Evolutionary conservation across 1,284 basidiomycete species (phyloP), one percentile per base, ranked within the genome.

Genomic region (Clitocybe nebularis): DNA sequence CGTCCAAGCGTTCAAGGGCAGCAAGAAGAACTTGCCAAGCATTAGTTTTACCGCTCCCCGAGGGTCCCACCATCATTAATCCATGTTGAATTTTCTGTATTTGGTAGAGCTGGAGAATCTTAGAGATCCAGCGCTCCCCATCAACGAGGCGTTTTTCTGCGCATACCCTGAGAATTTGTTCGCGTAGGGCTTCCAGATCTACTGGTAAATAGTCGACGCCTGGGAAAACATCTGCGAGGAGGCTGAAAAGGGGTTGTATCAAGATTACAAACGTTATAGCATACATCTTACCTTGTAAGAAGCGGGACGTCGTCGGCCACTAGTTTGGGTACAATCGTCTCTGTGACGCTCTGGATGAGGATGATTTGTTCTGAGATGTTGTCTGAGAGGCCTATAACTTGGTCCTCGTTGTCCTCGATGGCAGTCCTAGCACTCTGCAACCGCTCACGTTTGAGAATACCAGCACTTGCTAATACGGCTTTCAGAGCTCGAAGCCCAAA

Each of bases 21-120:
- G 84, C 80, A 7, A 99, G 76, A 1, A 99, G 74, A 30, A 97
- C 90, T 56, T 89, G 88, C 95, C 96, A 99, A 0, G 96, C 95
- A 54, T 94, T 90, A 5, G 90, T 96, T 71, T 99, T 99, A 30
- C 96, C 97, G 32, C 82, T 94, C 10, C 95, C 96, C 4, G 97
- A 96, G 0, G 95, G 85, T 1, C 96, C 96, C 38, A 99, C 96
- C 89, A 99, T 95, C 94, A 99, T 99, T 42, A 99, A 74, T 67
- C 96, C 96, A 63, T 99, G 97, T 56, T 97, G 93, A 49, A 99
- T 99, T 72, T 95, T 97, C 67, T 99, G 96, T 46, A 99, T 98
- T 65, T 98, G 96, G 64, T 98, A 99, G 9, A 99, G 77, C 64
- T 99, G 96, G 19, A 99, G 72, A 49, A 99, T 94, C 73, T 99